Percentiles rank a stretch among this genome's conserved stretches.
Evolutionary conservation across 192 early-diverging fungal genomes (phyloP).

Genomic region (Obelidium mucronatum): DNA sequence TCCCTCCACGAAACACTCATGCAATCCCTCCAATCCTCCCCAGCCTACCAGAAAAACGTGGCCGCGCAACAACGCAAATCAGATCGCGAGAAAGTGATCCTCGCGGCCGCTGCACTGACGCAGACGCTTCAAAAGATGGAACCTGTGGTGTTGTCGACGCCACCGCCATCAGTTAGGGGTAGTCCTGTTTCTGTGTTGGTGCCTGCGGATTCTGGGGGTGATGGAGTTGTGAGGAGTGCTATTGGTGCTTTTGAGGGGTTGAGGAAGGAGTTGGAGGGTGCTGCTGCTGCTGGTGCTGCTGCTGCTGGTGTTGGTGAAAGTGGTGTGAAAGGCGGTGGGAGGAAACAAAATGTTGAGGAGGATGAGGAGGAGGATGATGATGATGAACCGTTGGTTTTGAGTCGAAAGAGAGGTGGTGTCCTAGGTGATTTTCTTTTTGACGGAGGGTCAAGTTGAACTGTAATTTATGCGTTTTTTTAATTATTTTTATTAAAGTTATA

Average conservation of each 20-base stretch:
- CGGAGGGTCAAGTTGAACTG: too few species aligned
- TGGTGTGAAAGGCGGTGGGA: too few species aligned
- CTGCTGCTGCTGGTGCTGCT: too few species aligned
- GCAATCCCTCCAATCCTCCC: conserved; percentile 8
- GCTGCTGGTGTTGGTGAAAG: too few species aligned
- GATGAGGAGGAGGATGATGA: background rate
- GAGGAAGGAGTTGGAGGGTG: background rate
- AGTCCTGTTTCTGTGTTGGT: background rate
- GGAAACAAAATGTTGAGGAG: too few species aligned
- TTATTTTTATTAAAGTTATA: too few species aligned
- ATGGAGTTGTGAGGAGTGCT: conserved; percentile 7
- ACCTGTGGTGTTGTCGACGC: background rate
- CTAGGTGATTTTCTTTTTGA: too few species aligned
- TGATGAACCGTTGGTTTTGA: background rate
- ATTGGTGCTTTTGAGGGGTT: conserved; percentile 17
- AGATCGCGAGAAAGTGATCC: background rate
- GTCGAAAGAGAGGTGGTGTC: too few species aligned
- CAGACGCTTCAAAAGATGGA: conserved; percentile 27
- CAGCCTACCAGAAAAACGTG: background rate
- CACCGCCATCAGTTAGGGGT: background rate
- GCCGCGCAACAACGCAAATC: background rate
- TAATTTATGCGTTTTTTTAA: too few species aligned
- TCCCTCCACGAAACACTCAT: conserved; percentile 10
- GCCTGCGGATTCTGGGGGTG: background rate
- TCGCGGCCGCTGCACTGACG: background rate